Evolutionary conservation across 1,139 yeast species (phyloP), one percentile per base, ranked within the genome.

Genomic region (Kluyveromyces sp.): DNA sequence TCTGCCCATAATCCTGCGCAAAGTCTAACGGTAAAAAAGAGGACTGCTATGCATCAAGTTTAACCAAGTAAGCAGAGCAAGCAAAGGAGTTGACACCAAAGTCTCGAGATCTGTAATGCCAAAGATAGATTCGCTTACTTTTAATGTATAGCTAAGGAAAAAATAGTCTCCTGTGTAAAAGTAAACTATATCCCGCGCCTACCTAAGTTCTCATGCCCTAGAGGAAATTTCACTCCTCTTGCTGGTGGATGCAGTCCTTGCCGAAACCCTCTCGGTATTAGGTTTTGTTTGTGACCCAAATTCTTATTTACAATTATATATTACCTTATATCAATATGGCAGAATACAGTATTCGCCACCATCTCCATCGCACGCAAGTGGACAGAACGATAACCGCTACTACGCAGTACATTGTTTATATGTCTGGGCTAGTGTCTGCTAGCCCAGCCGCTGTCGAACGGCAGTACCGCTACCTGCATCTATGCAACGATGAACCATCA

Each of bases 1-100:
- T 32, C 25, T 19, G 41, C 20, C 36, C 34, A 38, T 22, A 22
- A 22, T 25, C 35, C 17, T 38, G 30, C 7, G 12, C 9, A 29
- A 18, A 15, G n/a, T 35, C 9, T 19, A 33, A 33, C 18, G 36
- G 19, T 22, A 22, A 9, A 9, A 9, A 22, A 22, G 6, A 22
- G 26, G 26, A 22, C 26, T 22, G 26, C 26, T 22, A 22, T 22
- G 9, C 6, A 22, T 9, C 8, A 6, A 22, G 9, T 22, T 22
- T 22, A 22, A 6, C n/a, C n/a, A n/a, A n/a, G n/a, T n/a, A n/a
- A n/a, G n/a, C n/a, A n/a, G n/a, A n/a, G n/a, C n/a, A n/a, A n/a
- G n/a, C n/a, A n/a, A n/a, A n/a, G n/a, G n/a, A n/a, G n/a, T n/a
- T n/a, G n/a, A n/a, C n/a, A n/a, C n/a, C n/a, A n/a, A n/a, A n/a